Evolutionary conservation across 1,139 yeast species (phyloP).

Genomic region (Geotrichum citri-aurantii): DNA sequence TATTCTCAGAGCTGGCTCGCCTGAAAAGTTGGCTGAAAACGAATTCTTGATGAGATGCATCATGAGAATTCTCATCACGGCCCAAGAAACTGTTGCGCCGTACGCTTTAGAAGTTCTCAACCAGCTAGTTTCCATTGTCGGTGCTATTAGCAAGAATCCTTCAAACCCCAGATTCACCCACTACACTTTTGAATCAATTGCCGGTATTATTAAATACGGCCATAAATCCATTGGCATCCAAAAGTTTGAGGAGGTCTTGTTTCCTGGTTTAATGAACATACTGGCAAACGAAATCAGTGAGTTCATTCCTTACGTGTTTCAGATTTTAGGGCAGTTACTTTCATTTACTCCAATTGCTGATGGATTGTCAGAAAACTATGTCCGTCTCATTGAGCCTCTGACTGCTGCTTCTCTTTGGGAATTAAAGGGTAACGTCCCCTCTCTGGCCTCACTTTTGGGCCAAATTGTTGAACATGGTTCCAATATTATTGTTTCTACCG

Average conservation of each 20-base stretch:
- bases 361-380: slow-evolving; percentile 57
- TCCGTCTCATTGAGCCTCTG: slow-evolving; percentile 68
- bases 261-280: slow-evolving; percentile 63
- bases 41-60: slow-evolving; percentile 86
- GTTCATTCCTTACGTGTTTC: slow-evolving; percentile 89
- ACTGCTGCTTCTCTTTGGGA: slow-evolving; percentile 92
- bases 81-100: slow-evolving; percentile 57
- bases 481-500: slow-evolving; percentile 29
- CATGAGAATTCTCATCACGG: slow-evolving; percentile 74
- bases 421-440: slow-evolving; percentile 86
- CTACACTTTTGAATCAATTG: slow-evolving; percentile 82
- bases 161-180: slow-evolving; percentile 93
- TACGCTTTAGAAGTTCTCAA: slow-evolving; percentile 39
- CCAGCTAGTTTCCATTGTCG: slow-evolving; percentile 64
- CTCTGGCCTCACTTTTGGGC: slow-evolving; percentile 71
- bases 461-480: slow-evolving; percentile 66
- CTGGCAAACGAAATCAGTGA: slow-evolving; percentile 86
- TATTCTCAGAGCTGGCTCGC: slow-evolving; percentile 56
- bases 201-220: slow-evolving; percentile 61
- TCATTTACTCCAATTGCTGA: slow-evolving; percentile 51
- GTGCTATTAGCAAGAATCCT: slow-evolving; percentile 77
- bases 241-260: slow-evolving; percentile 47
- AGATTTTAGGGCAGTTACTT: slow-evolving; percentile 70
- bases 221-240: slow-evolving; percentile 34
- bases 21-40: slow-evolving; percentile 91